Percentiles rank a stretch among this genome's conserved stretches.
phyloP scores from a whole-genome alignment of 257 asterid genomes.

The Prunella vulgaris region DNA sequence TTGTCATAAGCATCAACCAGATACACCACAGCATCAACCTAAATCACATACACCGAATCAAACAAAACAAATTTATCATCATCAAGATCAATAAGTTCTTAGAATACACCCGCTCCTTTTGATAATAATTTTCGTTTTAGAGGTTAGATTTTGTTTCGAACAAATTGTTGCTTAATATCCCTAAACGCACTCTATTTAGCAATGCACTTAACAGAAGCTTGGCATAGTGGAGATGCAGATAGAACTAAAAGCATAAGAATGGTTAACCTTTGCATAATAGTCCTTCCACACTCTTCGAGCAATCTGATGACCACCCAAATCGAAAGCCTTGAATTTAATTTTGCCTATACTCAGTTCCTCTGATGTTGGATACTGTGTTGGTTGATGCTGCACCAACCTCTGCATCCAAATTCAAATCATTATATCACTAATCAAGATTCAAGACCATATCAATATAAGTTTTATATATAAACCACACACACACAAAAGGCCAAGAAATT shows the following conservation, averaged over 20 bases:
- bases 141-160: too few relatives aligned
- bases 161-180: too few relatives aligned
- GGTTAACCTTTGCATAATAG: constrained; percentile 45
- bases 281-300: constrained; percentile 59
- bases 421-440: not conserved
- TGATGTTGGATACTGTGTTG: constrained; percentile 52
- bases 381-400: constrained; percentile 50
- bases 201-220: too few relatives aligned
- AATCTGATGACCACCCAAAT: constrained; percentile 51
- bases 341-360: constrained; percentile 49
- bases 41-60: not conserved
- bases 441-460: too few relatives aligned
- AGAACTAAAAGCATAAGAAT: not conserved
- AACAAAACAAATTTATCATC: not conserved
- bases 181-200: too few relatives aligned
- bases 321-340: constrained; percentile 46
- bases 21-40: constrained; percentile 50
- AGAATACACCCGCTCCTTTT: not conserved
- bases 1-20: constrained; percentile 42
- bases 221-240: too few relatives aligned
- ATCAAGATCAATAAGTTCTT: not conserved
- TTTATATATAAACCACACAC: too few relatives aligned
- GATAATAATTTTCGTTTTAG: not conserved
- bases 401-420: constrained; percentile 23
- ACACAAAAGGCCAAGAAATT: too few relatives aligned